Conservation (phyloP, 371 early-diverging fungal genomes). For the Entomophthora muscae region DNA sequence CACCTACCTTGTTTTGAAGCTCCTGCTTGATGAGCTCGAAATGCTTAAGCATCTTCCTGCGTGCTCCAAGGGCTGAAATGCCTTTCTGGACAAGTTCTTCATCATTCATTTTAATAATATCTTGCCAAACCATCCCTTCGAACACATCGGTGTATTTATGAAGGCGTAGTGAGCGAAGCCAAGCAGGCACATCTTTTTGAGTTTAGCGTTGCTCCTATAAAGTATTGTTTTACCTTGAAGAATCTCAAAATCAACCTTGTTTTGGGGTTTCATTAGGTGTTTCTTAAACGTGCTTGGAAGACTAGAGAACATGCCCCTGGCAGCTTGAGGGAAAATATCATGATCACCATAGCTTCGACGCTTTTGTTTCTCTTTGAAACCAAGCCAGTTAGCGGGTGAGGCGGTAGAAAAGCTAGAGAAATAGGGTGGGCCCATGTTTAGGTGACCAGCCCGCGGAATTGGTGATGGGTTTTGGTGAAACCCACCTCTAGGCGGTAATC, state of each 20-base stretch:
- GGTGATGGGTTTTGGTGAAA: background rate
- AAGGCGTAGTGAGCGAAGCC: constrained; percentile 76
- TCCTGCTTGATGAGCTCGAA: constrained; percentile 71
- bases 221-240: constrained; percentile 1
- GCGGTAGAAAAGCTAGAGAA: background rate
- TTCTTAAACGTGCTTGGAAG: background rate
- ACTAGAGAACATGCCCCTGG: background rate
- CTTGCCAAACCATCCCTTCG: constrained; percentile 70
- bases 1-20: constrained; percentile 2
- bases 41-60: constrained; percentile 86
- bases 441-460: background rate
- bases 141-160: constrained; percentile 87
- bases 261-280: constrained; percentile 3
- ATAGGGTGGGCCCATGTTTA: background rate
- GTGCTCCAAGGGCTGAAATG: constrained; percentile 82
- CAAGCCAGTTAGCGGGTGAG: background rate
- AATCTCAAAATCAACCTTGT: constrained; percentile 1
- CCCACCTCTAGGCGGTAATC: background rate
- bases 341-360: background rate
- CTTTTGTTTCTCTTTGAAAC: background rate
- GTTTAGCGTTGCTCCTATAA: background rate
- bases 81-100: constrained; percentile 67
- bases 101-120: constrained; percentile 69
- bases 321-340: background rate
- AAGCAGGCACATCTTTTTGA: constrained; percentile 72